phyloP scores from a whole-genome alignment of 106 monocot species.

The Ottelia alismoides region DNA sequence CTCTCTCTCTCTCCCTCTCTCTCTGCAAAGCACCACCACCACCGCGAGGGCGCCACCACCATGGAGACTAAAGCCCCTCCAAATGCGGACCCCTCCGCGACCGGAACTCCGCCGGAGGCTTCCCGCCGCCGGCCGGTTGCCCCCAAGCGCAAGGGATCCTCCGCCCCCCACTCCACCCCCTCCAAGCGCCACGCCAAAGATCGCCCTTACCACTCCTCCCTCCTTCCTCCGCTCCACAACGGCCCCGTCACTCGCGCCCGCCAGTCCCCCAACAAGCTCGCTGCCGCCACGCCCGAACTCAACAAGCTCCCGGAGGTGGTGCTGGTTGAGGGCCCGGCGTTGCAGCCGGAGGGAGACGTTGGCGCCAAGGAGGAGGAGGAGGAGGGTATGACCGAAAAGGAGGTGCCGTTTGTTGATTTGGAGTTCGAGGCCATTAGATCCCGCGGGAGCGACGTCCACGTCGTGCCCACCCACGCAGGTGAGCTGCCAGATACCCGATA shows the following conservation, averaged over 20 bases:
- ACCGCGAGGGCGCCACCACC: no score
- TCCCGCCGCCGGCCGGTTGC: conserved; percentile 33
- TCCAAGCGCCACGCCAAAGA: conserved; percentile 73
- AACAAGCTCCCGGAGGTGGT: not conserved
- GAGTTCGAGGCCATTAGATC: conserved; percentile 68
- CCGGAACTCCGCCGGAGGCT: no score
- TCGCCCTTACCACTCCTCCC: conserved; percentile 28
- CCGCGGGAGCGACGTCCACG: conserved; percentile 53
- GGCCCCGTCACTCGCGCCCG: conserved; percentile 72
- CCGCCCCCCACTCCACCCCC: conserved; percentile 9
- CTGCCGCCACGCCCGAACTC: conserved; percentile 5
- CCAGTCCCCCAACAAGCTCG: conserved; percentile 60
- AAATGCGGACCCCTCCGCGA: no score
- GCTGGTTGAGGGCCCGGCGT: not conserved
- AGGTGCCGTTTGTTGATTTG: conserved; percentile 45
- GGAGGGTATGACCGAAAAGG: no score
- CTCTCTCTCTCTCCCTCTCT: no score
- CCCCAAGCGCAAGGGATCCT: conserved; percentile 37
- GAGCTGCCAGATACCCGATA: no score
- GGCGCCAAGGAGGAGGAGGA: conserved; percentile 12
- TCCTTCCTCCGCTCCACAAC: conserved; percentile 33
- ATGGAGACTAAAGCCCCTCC: no score
- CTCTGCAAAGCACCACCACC: no score
- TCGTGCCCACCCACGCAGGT: conserved; percentile 80
- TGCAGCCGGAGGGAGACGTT: not conserved